Conservation (phyloP, 139 green algal genomes). For the Penium margaritaceum region DNA sequence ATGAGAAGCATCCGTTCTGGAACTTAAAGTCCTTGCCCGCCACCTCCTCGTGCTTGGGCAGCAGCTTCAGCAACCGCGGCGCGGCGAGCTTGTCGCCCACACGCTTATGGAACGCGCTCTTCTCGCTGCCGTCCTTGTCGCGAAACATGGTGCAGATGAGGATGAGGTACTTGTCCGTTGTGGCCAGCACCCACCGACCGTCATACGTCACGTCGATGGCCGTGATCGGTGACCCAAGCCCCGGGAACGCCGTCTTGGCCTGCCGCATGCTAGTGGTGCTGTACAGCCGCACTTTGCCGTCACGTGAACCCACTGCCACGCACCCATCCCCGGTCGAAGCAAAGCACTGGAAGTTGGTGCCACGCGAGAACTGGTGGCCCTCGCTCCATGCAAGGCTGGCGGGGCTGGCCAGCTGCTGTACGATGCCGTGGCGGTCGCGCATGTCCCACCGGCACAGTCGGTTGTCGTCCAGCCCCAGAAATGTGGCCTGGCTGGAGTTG, state of each 20-base stretch:
- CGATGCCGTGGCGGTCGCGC: constrained; percentile 49
- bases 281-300: constrained; percentile 85
- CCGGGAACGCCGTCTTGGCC: constrained; percentile 79
- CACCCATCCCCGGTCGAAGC: constrained; percentile 72
- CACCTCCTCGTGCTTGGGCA: constrained; percentile 60
- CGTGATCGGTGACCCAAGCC: constrained; percentile 78
- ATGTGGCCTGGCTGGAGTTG: constrained; percentile 51
- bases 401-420: constrained; percentile 16
- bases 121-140: constrained; percentile 59
- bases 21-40: constrained; percentile 43
- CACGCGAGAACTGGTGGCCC: constrained; percentile 81
- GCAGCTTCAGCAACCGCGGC: constrained; percentile 79
- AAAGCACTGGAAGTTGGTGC: constrained; percentile 67
- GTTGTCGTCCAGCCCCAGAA: constrained; percentile 84
- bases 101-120: constrained; percentile 65
- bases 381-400: constrained; percentile 17
- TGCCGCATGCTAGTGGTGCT: constrained; percentile 61
- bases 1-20: constrained; percentile 69
- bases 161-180: constrained; percentile 86
- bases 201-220: constrained; percentile 84
- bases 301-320: constrained; percentile 74
- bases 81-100: constrained; percentile 45
- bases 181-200: constrained; percentile 71
- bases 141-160: constrained; percentile 77
- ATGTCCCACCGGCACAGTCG: constrained; percentile 72